Conservation (phyloP, 1,139 yeast genomes). For the Hansenula sp. region DNA sequence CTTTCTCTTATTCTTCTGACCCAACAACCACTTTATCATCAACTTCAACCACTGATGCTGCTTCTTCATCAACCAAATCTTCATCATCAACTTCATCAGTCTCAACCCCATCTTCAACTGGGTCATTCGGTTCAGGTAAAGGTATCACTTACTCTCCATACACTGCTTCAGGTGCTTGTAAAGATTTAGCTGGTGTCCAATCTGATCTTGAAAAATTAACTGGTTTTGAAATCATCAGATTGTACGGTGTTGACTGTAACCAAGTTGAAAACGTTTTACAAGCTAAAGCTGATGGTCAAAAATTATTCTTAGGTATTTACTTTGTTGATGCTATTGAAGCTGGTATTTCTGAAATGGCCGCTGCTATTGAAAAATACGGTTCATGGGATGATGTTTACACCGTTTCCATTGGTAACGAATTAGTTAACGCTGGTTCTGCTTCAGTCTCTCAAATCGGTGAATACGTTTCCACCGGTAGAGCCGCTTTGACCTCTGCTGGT, state of each 20-base stretch:
- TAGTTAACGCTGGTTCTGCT: constrained; percentile 67
- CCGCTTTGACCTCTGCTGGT: constrained; percentile 58
- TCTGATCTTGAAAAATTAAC: constrained; percentile 55
- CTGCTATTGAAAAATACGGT: constrained; percentile 54
- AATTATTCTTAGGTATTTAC: constrained; percentile 69
- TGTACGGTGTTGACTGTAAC: constrained; percentile 80
- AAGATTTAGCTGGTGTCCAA: constrained; percentile 53
- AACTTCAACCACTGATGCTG: constrained; percentile 19
- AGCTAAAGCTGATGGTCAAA: constrained; percentile 57
- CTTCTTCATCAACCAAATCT: constrained; percentile 22
- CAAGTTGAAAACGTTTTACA: constrained; percentile 69
- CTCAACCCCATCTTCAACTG: constrained; percentile 22
- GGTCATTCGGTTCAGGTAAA: constrained; percentile 33
- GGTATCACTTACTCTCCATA: constrained; percentile 88
- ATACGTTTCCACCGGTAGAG: constrained; percentile 54
- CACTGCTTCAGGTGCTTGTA: constrained; percentile 68
- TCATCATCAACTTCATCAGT: constrained; percentile 26
- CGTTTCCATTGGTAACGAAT: constrained; percentile 78
- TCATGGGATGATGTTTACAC: constrained; percentile 71
- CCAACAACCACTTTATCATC: constrained; percentile 28
- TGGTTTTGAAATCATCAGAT: constrained; percentile 60
- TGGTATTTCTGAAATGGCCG: constrained; percentile 48
- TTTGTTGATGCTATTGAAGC: constrained; percentile 49
- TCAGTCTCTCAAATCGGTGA: constrained; percentile 50
- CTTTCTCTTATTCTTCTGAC: constrained; percentile 6